Percentiles rank a stretch among this genome's conserved stretches.
These are phyloP conservation scores for Cymodocea nodosa DNA, from an alignment of 116 monocot genomes.

Conservation along the genomic window DNA sequence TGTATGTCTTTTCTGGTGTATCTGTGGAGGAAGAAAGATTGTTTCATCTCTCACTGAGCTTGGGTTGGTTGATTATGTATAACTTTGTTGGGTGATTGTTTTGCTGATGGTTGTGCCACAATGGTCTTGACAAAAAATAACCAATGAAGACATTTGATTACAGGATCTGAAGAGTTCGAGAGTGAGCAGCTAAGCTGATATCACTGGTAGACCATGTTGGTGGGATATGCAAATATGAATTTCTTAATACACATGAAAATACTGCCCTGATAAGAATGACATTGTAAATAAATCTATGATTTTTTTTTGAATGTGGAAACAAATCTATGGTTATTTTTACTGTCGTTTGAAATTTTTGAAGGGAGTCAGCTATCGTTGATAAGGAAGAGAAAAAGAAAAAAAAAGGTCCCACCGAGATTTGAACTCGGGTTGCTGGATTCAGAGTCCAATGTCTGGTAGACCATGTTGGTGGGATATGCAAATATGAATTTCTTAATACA, in stretches of 20 bases:
- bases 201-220: no score
- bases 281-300: no score
- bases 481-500: no score
- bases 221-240: no score
- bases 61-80: background rate
- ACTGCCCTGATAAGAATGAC: no score
- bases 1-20: no score
- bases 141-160: background rate
- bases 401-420: constrained; percentile 84
- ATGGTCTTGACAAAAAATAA: background rate
- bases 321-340: background rate
- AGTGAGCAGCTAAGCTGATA: no score
- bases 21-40: no score
- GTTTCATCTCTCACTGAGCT: background rate
- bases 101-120: background rate
- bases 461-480: no score
- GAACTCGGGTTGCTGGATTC: constrained; percentile 97
- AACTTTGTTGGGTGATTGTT: background rate
- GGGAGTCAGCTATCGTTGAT: background rate
- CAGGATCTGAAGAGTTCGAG: background rate
- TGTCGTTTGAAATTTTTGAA: background rate
- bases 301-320: no score
- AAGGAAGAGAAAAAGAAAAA: background rate
- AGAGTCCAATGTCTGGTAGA: constrained; percentile 92
- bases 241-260: no score